These are phyloP conservation scores for Leishmania tropica DNA, from an alignment of 208 protist genomes.

Conservation along the genomic window DNA sequence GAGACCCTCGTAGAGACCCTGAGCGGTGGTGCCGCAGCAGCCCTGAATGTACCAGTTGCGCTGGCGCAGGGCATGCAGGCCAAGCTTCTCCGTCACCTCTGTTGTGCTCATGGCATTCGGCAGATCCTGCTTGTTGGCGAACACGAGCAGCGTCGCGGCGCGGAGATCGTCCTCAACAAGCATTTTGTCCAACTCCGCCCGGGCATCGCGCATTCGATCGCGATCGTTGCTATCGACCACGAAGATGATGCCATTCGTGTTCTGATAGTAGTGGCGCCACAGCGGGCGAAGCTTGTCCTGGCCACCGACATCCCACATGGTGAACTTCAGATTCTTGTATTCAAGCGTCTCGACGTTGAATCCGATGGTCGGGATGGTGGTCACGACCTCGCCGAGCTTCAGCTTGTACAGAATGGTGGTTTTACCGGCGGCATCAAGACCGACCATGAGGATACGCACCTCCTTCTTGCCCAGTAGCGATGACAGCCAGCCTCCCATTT, in stretches of 20 bases:
- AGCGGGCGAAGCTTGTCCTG: conserved; percentile 96
- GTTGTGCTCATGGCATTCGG: conserved; percentile 97
- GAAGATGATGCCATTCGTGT: conserved; percentile 97
- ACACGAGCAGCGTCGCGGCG: conserved; percentile 96
- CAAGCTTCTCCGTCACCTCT: conserved; percentile 97
- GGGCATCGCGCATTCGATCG: conserved; percentile 91
- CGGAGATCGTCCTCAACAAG: conserved; percentile 97
- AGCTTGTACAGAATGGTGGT: conserved; percentile 98
- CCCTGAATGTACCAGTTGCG: conserved; percentile 95
- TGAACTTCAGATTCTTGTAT: conserved; percentile 97
- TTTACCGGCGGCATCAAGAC: conserved; percentile 98
- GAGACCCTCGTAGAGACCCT: conserved; percentile 94
- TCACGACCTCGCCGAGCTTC: conserved; percentile 95
- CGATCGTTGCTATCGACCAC: conserved; percentile 97
- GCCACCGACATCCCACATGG: conserved; percentile 97
- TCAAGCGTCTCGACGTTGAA: conserved; percentile 98
- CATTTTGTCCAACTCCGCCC: conserved; percentile 96
- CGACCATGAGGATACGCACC: conserved; percentile 98
- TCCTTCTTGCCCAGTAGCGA: conserved; percentile 96
- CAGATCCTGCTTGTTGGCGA: conserved; percentile 99
- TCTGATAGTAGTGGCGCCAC: conserved; percentile 98
- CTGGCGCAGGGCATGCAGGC: conserved; percentile 92
- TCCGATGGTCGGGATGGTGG: conserved; percentile 98
- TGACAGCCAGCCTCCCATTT: conserved; percentile 64
- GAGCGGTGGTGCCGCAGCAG: conserved; percentile 90